Evolutionary conservation across 2,329 filamentous ascomycete species (phyloP).

Genomic region (Emmonsiellopsis sp.): DNA sequence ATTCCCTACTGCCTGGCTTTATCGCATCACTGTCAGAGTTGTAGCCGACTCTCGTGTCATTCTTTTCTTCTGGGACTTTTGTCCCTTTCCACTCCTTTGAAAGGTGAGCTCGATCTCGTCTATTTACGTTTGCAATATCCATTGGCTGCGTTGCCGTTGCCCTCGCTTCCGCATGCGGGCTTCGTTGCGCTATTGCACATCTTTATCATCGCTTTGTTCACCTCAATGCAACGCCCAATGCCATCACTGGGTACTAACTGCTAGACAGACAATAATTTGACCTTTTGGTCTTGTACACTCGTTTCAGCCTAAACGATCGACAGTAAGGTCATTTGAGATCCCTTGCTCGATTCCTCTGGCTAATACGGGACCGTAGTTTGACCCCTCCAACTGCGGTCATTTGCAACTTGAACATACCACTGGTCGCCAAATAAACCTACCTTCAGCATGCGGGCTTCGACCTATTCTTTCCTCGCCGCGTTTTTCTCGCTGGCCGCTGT

Average conservation of each 20-base stretch:
- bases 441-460: neutral
- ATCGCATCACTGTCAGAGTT: neutral
- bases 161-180: neutral
- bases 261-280: neutral
- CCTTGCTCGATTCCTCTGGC: neutral
- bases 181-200: neutral
- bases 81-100: conserved; percentile 11
- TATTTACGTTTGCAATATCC: neutral
- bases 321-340: neutral
- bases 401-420: no score
- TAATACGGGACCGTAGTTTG: neutral
- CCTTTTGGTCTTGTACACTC: neutral
- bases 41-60: neutral
- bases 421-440: neutral
- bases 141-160: neutral
- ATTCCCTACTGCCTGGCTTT: neutral
- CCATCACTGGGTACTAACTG: neutral
- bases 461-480: neutral
- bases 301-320: neutral
- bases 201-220: neutral
- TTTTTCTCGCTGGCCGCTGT: neutral
- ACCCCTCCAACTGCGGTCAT: no score
- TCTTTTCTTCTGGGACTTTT: conserved; percentile 5
- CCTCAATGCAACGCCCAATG: neutral
- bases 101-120: neutral